Base-by-base conservation (phyloP, 352 stramenopile species). In the Globisporangium ultimum region DNA sequence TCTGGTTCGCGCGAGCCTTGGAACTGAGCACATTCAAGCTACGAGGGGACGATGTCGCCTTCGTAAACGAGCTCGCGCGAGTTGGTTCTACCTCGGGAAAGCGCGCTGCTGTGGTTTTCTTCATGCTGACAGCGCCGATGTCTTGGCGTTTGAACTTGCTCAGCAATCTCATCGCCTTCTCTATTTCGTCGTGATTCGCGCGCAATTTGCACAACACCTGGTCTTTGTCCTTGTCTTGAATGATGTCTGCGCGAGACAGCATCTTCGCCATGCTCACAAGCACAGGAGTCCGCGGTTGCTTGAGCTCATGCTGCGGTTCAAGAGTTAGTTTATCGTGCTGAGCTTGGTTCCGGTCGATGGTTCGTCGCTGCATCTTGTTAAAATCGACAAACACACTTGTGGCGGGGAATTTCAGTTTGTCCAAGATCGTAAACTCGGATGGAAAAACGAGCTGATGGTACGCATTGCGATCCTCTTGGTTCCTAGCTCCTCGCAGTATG, bases 121-220 rank as follows among this genome's bases (percentile, higher is more conserved):
- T 24, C 43, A 60, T 60, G 3, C 47, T 24, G 12, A 60, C 43
- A 41, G 15, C 42, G 7, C 54, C 54, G 17, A 47, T 24, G 34
- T 60, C 28, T 13, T 15, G 10, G 28, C 54, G 54, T 42, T 60
- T 60, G 54, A 53, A 60, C 12, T 60, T 60, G 54, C 54, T 60
- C 24, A 60, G 34, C n/a, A 60, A 22, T 4, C 34, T 24, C 54
- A 60, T 43, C 43, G 54, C 43, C 12, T 60, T 60, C 43, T 53
- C 43, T 2, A 60, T 47, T 32, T 60, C 54, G 8, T 60, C 54
- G 28, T 60, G 54, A 34, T 60, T 60, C 18, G 20, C 43, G 21
- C 43, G 43, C n/a, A 60, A 24, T 53, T 60, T 60, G 46, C 24
- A 53, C 24, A 60, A 2, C 5, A 60, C 28, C 14, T 38, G 11